These are phyloP conservation scores for Sugiyamaella paludigena DNA, from an alignment of 1,139 yeast genomes.

Conservation along the genomic window DNA sequence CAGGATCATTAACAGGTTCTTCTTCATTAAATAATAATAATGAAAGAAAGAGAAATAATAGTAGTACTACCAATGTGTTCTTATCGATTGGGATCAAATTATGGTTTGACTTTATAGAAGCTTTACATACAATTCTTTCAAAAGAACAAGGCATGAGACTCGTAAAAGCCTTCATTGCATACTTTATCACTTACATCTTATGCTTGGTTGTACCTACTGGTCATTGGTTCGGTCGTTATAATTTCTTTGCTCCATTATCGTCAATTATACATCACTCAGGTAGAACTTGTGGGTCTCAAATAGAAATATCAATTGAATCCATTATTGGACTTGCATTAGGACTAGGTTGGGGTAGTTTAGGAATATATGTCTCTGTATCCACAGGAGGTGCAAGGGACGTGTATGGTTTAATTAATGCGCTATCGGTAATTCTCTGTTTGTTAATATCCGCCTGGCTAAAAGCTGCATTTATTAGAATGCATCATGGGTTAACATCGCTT, in stretches of 20 bases:
- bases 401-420: conserved; percentile 48
- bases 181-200: conserved; percentile 40
- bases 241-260: conserved; percentile 44
- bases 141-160: conserved; percentile 11
- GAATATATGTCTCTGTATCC: conserved; percentile 43
- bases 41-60: too few relatives aligned
- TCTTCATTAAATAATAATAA: too few relatives aligned
- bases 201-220: conserved; percentile 43
- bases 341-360: conserved; percentile 46
- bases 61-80: too few relatives aligned
- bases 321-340: conserved; percentile 49
- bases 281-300: conserved; percentile 47
- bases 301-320: conserved; percentile 46
- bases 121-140: not conserved
- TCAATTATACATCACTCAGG: conserved; percentile 48
- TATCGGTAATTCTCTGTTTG: conserved; percentile 43
- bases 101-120: not conserved
- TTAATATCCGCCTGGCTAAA: conserved; percentile 44
- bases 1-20: too few relatives aligned
- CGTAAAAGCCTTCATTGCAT: conserved; percentile 42
- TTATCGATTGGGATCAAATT: too few relatives aligned
- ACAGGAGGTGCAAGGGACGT: conserved; percentile 43
- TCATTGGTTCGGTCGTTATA: conserved; percentile 43
- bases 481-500: conserved; percentile 41
- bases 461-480: conserved; percentile 42